phyloP scores from a whole-genome alignment of 2,329 filamentous ascomycete genomes.

The Epichloe amarillans region DNA sequence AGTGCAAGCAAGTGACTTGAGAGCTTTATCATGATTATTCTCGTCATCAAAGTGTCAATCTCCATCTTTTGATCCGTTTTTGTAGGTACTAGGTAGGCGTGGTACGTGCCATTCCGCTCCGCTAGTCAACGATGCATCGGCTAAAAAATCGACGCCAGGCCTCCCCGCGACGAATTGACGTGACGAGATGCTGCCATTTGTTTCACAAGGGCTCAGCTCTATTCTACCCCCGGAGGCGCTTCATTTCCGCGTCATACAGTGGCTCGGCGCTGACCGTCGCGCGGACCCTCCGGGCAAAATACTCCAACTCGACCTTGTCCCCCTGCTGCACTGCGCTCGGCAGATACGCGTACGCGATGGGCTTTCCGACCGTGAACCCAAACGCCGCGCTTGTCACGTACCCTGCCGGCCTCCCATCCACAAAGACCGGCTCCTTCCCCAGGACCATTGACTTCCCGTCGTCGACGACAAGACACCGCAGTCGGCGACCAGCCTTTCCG shows the following conservation, averaged over 20 bases:
- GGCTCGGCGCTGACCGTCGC: slow-evolving; percentile 41
- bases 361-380: slow-evolving; percentile 44
- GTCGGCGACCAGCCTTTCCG: slow-evolving; percentile 14
- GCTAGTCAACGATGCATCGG: too few species aligned
- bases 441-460: slow-evolving; percentile 43
- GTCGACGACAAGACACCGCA: slow-evolving; percentile 40
- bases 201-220: background rate
- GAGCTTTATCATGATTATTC: too few species aligned
- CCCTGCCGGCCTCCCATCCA: slow-evolving; percentile 31
- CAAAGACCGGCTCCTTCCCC: slow-evolving; percentile 48
- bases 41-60: too few species aligned
- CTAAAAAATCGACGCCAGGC: too few species aligned
- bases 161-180: too few species aligned
- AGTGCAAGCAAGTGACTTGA: too few species aligned
- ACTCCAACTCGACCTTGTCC: slow-evolving; percentile 43
- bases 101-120: too few species aligned
- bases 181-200: too few species aligned
- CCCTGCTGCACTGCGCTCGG: slow-evolving; percentile 33
- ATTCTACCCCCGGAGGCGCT: slow-evolving; percentile 1
- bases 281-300: slow-evolving; percentile 40
- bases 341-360: slow-evolving; percentile 46
- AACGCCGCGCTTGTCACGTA: slow-evolving; percentile 50
- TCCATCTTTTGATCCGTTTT: too few species aligned
- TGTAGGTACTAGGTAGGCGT: too few species aligned
- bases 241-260: slow-evolving; percentile 9